phyloP scores from a whole-genome alignment of 441 rosid genomes.

The Breynia disticha region DNA sequence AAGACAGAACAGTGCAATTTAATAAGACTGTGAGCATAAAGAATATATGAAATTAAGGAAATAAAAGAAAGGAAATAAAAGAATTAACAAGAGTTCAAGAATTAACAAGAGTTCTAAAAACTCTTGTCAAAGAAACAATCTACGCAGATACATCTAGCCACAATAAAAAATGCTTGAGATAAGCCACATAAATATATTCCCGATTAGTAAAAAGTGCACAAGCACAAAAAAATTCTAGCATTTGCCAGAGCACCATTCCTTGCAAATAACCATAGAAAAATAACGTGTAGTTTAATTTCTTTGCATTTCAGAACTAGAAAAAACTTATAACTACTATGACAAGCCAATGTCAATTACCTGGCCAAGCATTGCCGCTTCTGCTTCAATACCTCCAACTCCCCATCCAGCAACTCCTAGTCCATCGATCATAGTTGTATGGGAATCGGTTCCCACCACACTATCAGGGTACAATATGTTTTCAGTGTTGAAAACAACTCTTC shows the following conservation, averaged over 20 bases:
- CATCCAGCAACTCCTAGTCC: constrained; percentile 99
- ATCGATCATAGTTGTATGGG: constrained; percentile 99
- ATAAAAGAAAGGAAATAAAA: neutral
- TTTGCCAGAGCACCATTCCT: no score
- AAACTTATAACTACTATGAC: no score
- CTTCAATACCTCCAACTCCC: constrained; percentile 99
- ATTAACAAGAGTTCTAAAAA: neutral
- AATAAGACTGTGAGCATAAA: neutral
- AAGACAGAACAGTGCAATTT: neutral
- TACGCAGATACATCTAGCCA: neutral
- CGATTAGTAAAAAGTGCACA: neutral
- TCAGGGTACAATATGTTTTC: constrained; percentile 80
- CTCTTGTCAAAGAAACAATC: neutral
- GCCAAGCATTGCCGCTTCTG: constrained; percentile 98
- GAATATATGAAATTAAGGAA: no score
- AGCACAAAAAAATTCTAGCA: no score
- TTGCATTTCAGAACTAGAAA: no score
- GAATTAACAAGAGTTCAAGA: neutral
- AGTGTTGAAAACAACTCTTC: constrained; percentile 88
- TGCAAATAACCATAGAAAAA: no score
- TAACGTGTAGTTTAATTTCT: no score
- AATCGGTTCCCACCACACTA: constrained; percentile 98
- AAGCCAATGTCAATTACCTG: constrained; percentile 45
- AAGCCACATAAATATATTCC: neutral
- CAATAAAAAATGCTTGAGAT: neutral